These are phyloP conservation scores for Stachybotrys elegans DNA, from an alignment of 2,329 filamentous ascomycete species.

Conservation along the genomic window DNA sequence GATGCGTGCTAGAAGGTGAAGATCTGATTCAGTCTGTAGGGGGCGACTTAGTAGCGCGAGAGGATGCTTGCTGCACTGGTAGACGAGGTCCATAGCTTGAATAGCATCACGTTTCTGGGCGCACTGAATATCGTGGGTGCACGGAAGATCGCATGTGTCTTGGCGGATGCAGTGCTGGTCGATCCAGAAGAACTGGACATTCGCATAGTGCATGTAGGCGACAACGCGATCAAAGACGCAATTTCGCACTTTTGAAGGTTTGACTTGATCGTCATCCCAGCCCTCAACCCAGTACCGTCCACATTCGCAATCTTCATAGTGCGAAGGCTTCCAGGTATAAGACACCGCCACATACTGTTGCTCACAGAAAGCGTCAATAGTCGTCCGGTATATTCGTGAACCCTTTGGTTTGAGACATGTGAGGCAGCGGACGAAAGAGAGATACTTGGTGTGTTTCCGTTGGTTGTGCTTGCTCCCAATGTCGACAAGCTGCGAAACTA, in stretches of 20 bases:
- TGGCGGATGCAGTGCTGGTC: conserved; percentile 21
- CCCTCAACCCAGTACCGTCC: conserved; percentile 11
- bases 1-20: conserved; percentile 13
- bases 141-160: conserved; percentile 12
- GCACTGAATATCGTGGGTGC: conserved; percentile 12
- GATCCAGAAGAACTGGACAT: conserved; percentile 20
- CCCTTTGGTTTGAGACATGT: background rate
- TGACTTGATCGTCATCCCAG: conserved; percentile 5
- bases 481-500: conserved; percentile 11
- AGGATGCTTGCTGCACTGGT: conserved; percentile 21
- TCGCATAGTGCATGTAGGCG: conserved; percentile 16
- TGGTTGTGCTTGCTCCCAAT: conserved; percentile 9
- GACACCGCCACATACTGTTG: conserved; percentile 15
- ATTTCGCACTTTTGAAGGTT: conserved; percentile 17
- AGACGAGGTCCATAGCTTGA: conserved; percentile 26
- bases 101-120: conserved; percentile 19
- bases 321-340: conserved; percentile 16
- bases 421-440: conserved; percentile 5
- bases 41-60: conserved; percentile 20
- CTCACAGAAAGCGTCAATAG: conserved; percentile 4
- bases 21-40: conserved; percentile 5
- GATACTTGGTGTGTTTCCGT: conserved; percentile 7
- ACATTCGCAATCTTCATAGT: conserved; percentile 8
- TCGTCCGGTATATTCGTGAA: conserved; percentile 1
- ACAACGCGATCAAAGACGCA: conserved; percentile 16